Evolutionary conservation across 257 asterid genomes (phyloP).

Genomic region (Solanum medicagineum): DNA sequence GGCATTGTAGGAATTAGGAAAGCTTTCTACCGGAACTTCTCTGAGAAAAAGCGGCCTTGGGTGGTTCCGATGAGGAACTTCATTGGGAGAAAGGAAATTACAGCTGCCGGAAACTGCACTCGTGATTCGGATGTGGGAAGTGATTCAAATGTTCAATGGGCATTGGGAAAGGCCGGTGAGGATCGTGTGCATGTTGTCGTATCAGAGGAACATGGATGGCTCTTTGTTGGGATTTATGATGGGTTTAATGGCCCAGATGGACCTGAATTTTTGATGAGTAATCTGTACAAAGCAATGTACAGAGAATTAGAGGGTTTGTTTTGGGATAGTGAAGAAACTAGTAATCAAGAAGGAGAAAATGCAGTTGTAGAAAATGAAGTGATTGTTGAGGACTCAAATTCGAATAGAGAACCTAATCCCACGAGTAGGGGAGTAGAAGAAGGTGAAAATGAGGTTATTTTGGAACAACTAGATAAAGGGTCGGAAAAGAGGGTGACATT

Average conservation of each 20-base stretch:
- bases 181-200: slow-evolving; percentile 19
- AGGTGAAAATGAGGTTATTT: neutral
- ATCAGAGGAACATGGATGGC: slow-evolving; percentile 16
- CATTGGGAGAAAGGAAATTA: neutral
- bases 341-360: neutral
- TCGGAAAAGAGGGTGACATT: slow-evolving; percentile 9
- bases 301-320: slow-evolving; percentile 15
- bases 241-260: slow-evolving; percentile 20
- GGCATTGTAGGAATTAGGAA: slow-evolving; percentile 1
- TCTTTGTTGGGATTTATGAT: slow-evolving; percentile 15
- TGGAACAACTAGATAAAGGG: neutral
- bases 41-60: slow-evolving; percentile 4
- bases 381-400: neutral
- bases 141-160: slow-evolving; percentile 11
- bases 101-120: neutral
- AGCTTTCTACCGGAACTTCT: neutral
- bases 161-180: slow-evolving; percentile 16
- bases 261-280: slow-evolving; percentile 15
- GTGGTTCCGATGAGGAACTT: neutral
- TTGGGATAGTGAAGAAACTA: slow-evolving; percentile 10
- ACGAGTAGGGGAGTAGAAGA: neutral
- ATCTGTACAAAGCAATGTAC: slow-evolving; percentile 13
- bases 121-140: neutral
- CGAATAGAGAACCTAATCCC: neutral
- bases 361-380: neutral